Evolutionary conservation across 768 basidiomycete species (phyloP), one percentile per base, ranked within the genome.

Genomic region (Amanita rubescens): DNA sequence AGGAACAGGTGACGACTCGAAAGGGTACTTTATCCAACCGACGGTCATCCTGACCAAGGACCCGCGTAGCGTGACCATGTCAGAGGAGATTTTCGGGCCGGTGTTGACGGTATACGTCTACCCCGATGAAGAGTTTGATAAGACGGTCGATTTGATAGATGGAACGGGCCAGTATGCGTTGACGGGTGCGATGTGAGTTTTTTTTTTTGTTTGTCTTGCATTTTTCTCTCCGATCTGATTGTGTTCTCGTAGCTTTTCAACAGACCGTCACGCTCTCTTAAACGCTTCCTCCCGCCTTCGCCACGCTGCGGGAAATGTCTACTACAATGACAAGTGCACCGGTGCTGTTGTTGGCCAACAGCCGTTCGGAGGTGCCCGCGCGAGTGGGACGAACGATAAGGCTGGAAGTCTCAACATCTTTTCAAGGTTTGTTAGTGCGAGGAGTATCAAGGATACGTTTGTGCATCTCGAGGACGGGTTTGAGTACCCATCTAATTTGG

Each of bases 301-400:
- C 53, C 87, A 95, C 71, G 77, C 94, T 1, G 91, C 96, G 3
- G 96, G 96, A 2, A 99, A 97, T 68, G 84, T 95, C 53, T 99
- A 99, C 75, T 92, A 94, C 73, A 97, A 97, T 69, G 94, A 97
- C 61, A 94, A 95, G 69, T 98, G 93, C 70, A 99, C 95, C 1
- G 93, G 93, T 30, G 94, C 93, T n/a, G 90, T 91, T 46, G 93
- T 98, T 33, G 95, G 94, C 8, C 94, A 97, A 67, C 94, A 99
- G 70, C 95, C 96, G 10, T 99, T 99, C 65, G 96, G 96, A 45
- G 96, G 96, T 27, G 90, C 84, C 2, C 82, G 94, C 34, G 89
- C 79, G 30, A 91, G 88, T 64, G 95, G 96, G 25, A 99, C 95
- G 57, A 98, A 98, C 74, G 96, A 98, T 70, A 99, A 98, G 73